Evolutionary conservation across 2,329 filamentous ascomycete genomes (phyloP), one percentile per base, ranked within the genome.

Genomic region (Fusarium humuli): DNA sequence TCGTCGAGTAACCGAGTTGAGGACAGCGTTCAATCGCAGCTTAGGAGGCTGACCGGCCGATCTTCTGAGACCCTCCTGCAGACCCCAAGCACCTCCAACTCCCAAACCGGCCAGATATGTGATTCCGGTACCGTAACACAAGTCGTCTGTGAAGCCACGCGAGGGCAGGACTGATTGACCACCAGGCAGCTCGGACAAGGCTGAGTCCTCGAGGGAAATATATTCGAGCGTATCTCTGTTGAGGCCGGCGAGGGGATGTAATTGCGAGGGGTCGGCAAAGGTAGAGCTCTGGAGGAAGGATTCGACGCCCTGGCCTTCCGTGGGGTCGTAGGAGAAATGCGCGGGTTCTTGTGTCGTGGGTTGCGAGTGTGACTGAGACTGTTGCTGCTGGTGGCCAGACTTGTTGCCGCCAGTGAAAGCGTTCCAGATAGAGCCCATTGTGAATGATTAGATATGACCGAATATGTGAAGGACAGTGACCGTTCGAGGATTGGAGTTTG

Each of bases 141-240:
- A 89, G 81, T 99, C 96, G 79, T 99, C 96, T 66, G 94, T 97
- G 90, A 97, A 99, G 79, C 96, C 96, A 80, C 96, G 91, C 60
- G 94, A 98, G 45, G 97, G 96, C 57, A 99, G 88, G 57, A 94
- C 92, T 45, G 95, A 97, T 79, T 93, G 92, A 64, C 90, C 88
- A 77, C 94, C 94, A 50, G 94, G 94, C 22, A 97, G 87, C 77
- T 97, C 91, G 67, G 94, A 94, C 62, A 98, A 89, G 29, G 91
- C 89, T 52, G 94, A 93, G 79, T 99, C 97, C 83, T 99, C 96
- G 77, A 99, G 91, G 27, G 92, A 91, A 71, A 99, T 88, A 82
- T 99, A 99, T 81, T 99, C 96, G 76, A 99, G 90, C 1, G 92
- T 93, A 76, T 97, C 93, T 83, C 93, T 91, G 84, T 98, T 94